A percentile compares a stretch with the other conserved stretches of the same genome.
Conservation (phyloP, 2,329 filamentous ascomycete genomes). For the Helicocarpus griseus region DNA sequence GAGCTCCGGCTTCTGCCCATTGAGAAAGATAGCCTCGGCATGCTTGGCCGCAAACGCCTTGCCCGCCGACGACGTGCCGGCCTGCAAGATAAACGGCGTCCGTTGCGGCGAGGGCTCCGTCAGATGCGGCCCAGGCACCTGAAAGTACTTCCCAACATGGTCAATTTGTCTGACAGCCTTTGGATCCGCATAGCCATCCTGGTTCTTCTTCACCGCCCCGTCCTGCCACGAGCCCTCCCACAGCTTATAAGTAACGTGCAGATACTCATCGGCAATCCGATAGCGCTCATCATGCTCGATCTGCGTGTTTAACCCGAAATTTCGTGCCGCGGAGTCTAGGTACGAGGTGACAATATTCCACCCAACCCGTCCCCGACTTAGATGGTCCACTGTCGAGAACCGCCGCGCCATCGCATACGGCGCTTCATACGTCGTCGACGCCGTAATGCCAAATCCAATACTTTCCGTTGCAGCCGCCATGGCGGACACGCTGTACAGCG, state of each 20-base stretch:
- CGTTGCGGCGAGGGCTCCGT: conserved; percentile 38
- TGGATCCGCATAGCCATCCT: conserved; percentile 25
- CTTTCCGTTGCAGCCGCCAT: conserved; percentile 40
- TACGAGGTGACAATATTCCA: conserved; percentile 47
- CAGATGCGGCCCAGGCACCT: conserved; percentile 35
- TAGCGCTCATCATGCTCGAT: conserved; percentile 43
- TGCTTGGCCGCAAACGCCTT: conserved; percentile 37
- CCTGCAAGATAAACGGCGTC: conserved; percentile 40
- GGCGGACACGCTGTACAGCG: conserved; percentile 33
- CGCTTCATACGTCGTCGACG: conserved; percentile 46
- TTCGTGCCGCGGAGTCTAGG: conserved; percentile 39
- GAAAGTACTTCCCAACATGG: conserved; percentile 34
- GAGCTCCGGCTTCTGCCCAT: conserved; percentile 35
- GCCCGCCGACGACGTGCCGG: conserved; percentile 37
- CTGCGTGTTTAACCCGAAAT: conserved; percentile 37
- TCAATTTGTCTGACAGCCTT: conserved; percentile 28
- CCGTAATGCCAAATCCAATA: conserved; percentile 44
- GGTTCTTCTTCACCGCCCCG: conserved; percentile 24
- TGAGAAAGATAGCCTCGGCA: conserved; percentile 38
- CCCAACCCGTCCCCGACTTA: conserved; percentile 42
- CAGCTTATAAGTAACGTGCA: conserved; percentile 38
- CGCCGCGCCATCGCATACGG: conserved; percentile 46
- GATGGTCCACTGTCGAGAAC: conserved; percentile 45
- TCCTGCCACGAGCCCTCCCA: conserved; percentile 46
- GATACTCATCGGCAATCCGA: conserved; percentile 39